Base-by-base conservation (phyloP, 179 eudicot species). In the Pouteria campechiana region DNA sequence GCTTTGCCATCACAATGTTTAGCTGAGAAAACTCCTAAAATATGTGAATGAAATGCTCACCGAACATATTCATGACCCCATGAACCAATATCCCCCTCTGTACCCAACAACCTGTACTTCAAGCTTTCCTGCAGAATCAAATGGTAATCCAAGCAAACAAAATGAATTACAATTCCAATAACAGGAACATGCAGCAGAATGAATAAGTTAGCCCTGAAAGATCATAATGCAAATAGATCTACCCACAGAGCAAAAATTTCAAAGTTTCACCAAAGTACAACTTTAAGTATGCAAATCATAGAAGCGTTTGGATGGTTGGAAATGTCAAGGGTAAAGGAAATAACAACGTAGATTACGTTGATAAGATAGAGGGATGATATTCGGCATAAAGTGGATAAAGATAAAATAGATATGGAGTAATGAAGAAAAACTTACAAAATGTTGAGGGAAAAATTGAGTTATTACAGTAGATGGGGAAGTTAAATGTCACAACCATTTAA, bases 41-140 rank as follows among this genome's bases (percentile, higher is more conserved):
- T 3, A 24, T 24, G 4, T 11, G 28, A 25, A 11, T 16, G 20
- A 13, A 9, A 10, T 28, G 30, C 66, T 64, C 52, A 86, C 96
- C 96, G 86, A 45, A 90, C 94, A 67, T 90, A 90, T 56, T 81
- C 95, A 68, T 90, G 98, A 31, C 95, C 98, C 98, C 98, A 86
- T 42, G 96, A 90, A 38, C 96, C 98, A 52, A 90, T 90, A 54
- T 87, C 96, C 55, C 96, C 96, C 58, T 75, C 77, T 48, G 96
- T 82, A 37, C 96, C 96, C 69, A 87, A 52, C 37, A 92, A 54
- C 48, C 93, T 78, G 61, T 82, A 92, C 54, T 78, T 87, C 61
- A 92, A 64, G 74, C 99, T 82, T 60, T 83, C 99, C 98, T 90
- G 79, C n/a, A n/a, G n/a, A 45, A 57, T 31, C 14, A 33, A 24